Base-by-base conservation (phyloP, 441 rosid genomes). In the Bruguiera hainesii region DNA sequence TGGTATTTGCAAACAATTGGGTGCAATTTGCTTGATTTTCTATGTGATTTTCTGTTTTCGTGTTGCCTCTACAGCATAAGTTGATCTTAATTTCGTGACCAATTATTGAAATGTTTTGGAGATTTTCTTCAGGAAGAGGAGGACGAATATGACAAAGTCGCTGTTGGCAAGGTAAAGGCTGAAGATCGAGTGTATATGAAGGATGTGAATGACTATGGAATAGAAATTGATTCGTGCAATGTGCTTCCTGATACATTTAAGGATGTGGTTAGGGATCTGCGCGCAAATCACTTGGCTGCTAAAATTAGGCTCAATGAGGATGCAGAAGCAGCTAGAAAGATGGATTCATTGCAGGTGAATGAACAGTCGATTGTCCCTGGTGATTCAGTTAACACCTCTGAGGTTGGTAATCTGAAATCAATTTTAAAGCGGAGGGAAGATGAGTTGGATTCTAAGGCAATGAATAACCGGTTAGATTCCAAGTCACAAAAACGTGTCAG, bases 401-500 rank as follows among this genome's bases (percentile, higher is more conserved):
- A 81, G 68, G 83, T 82, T 52, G 80, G 29, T 63, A 84, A 74
- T 62, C 57, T 80, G 74, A 93, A 87, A 73, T 80, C 97, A 29
- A 91, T 93, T 52, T 53, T 91, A 69, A 93, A 91, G 87, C 85
- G 95, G 78, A 87, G 76, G 75, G 90, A 84, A 46, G 75, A 59
- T 28, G 73, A 75, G 62, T 71, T 67, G 21, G 84, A 87, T 72
- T 71, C 81, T 5, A 85, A 78, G 78, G 75, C 78, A 6, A 26
- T 2, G 10, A 56, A 53, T 7, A 39, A 61, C 19, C 62, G 39
- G 58, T 18, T 15, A 13, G 84, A 89, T 74, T 75, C 80, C 1
- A 94, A 81, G 86, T 73, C 78, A n/a, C 82, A 67, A 62, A 91
- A 91, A 71, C 97, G 97, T 26, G 97, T 89, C 25, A 81, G 98